Evolutionary conservation across 2,329 filamentous ascomycete species (phyloP).

Genomic region (Canariomyces notabilis): DNA sequence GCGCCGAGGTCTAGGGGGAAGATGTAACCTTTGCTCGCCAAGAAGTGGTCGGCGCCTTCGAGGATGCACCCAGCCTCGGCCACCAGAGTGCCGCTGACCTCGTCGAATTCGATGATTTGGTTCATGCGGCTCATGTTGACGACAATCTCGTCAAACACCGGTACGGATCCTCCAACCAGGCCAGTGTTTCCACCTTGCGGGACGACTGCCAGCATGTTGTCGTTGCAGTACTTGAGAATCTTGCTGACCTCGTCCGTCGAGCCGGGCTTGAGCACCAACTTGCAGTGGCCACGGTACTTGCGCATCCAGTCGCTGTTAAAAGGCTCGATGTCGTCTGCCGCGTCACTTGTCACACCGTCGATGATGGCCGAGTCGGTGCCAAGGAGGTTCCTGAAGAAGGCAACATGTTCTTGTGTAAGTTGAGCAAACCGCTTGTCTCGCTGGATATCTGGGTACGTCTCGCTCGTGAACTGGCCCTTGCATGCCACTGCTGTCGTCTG

Average conservation of each 20-base stretch:
- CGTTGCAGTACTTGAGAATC: constrained; percentile 91
- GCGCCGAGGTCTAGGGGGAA: constrained; percentile 97
- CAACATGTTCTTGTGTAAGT: constrained; percentile 73
- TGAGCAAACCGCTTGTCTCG: constrained; percentile 70
- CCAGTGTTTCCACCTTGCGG: constrained; percentile 97
- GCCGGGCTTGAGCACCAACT: constrained; percentile 79
- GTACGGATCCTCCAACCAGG: constrained; percentile 89
- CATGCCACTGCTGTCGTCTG: constrained; percentile 10
- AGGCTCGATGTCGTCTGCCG: constrained; percentile 74
- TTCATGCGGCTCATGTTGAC: constrained; percentile 90
- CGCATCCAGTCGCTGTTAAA: constrained; percentile 99
- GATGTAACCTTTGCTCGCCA: constrained; percentile 78
- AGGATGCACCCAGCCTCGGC: constrained; percentile 88
- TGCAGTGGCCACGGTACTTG: constrained; percentile 89
- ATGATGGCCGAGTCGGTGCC: constrained; percentile 74
- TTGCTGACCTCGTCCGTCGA: constrained; percentile 85
- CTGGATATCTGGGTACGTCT: constrained; percentile 79
- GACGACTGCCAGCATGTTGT: constrained; percentile 85
- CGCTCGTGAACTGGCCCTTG: constrained; percentile 66
- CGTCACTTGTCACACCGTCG: constrained; percentile 68
- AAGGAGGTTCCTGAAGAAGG: constrained; percentile 75
- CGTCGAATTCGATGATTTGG: constrained; percentile 83
- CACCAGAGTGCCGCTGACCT: constrained; percentile 84
- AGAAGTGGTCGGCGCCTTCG: constrained; percentile 79
- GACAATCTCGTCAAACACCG: constrained; percentile 97